Percentiles rank a stretch among this genome's conserved stretches.
phyloP scores from a whole-genome alignment of 768 basidiomycete genomes.

The Naganishia vaughanmartiniae region DNA sequence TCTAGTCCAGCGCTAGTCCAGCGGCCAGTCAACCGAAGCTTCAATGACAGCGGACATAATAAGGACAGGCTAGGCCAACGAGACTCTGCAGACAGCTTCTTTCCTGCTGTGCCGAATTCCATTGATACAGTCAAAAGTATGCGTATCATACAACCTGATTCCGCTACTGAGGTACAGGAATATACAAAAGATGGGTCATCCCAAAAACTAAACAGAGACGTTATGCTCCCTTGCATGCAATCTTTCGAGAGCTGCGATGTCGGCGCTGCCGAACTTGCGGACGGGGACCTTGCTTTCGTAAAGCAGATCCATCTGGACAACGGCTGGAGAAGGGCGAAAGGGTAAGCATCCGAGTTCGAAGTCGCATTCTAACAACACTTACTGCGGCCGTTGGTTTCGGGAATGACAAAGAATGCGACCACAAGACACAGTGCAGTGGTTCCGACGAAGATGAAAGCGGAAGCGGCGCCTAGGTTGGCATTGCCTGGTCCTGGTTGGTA shows the following conservation, averaged over 20 bases:
- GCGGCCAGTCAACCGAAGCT: neutral
- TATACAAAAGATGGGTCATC: neutral
- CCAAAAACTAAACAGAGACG: neutral
- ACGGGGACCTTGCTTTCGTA: conserved; percentile 26
- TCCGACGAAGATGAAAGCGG: conserved; percentile 29
- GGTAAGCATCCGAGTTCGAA: neutral
- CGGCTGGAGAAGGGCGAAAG: conserved; percentile 1
- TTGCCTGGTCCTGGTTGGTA: conserved; percentile 21
- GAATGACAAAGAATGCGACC: conserved; percentile 24
- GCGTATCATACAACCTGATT: neutral
- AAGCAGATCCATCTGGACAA: conserved; percentile 28
- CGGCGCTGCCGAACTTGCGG: conserved; percentile 21
- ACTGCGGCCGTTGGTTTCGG: conserved; percentile 33
- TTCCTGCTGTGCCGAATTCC: neutral
- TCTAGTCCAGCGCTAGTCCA: no score
- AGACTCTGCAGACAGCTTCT: neutral
- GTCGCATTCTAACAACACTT: neutral
- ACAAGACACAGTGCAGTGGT: conserved; percentile 28
- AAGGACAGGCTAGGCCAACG: neutral
- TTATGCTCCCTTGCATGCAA: conserved; percentile 14
- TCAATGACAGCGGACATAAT: neutral
- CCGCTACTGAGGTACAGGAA: neutral
- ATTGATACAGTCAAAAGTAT: neutral
- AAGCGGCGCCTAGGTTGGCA: conserved; percentile 27
- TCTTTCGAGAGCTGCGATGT: conserved; percentile 18